A percentile compares a stretch with the other conserved stretches of the same genome.
Evolutionary conservation across 768 basidiomycete species (phyloP).

Genomic region (Panaeolus papilionaceus): DNA sequence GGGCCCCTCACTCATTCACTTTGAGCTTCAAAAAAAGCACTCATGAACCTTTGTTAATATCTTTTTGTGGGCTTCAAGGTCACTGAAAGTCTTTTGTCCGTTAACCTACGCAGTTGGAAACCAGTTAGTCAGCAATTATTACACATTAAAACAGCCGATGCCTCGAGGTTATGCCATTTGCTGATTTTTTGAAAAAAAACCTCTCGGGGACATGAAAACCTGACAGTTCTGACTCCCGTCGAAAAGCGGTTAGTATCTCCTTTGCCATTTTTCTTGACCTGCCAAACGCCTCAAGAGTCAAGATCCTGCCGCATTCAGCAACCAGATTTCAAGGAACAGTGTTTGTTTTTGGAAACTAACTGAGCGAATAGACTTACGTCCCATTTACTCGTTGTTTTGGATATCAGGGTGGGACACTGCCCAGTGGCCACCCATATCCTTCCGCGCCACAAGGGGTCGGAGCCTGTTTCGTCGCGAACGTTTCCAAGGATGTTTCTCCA

Average conservation of each 20-base stretch:
- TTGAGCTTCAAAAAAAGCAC: too few species aligned
- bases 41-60: too few species aligned
- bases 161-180: slow-evolving; percentile 4
- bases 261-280: slow-evolving; percentile 10
- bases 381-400: background rate
- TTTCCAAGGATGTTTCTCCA: background rate
- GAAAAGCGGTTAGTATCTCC: slow-evolving; percentile 12
- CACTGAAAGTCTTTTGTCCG: background rate
- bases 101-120: background rate
- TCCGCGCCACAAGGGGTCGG: slow-evolving; percentile 12
- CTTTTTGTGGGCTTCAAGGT: background rate
- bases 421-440: background rate
- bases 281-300: slow-evolving; percentile 3
- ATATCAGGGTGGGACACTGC: background rate
- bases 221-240: slow-evolving; percentile 13
- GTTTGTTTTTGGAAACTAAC: background rate
- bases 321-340: slow-evolving; percentile 1
- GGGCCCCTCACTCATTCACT: too few species aligned
- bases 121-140: background rate
- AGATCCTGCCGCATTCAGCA: slow-evolving; percentile 10
- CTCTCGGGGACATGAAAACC: slow-evolving; percentile 12
- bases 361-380: slow-evolving; percentile 6
- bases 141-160: background rate
- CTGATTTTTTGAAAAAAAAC: background rate
- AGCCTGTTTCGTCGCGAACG: background rate